Evolutionary conservation across 371 early-diverging fungal species (phyloP), one percentile per base, ranked within the genome.

Genomic region (Nematocida ironsii): DNA sequence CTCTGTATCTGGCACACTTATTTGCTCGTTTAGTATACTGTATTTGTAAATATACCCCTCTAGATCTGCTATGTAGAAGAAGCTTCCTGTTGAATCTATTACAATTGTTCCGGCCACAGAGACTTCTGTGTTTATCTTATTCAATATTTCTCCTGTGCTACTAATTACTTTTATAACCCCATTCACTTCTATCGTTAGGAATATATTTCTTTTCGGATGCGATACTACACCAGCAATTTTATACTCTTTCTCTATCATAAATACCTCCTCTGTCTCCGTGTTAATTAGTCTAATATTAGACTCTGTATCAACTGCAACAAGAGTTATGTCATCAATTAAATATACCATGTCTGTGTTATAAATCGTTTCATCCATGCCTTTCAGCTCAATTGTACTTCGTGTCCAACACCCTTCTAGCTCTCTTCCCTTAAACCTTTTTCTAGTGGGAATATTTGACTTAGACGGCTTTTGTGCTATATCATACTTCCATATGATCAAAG

Each of bases 341-440:
- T 68, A 78, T 48, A 62, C 39, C 7, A 78, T 52, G 54, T 70
- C 71, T 25, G 69, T 78, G 11, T 68, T 78, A 45, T 61, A 78
- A n/a, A 78, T 58, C 6, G 80, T n/a, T 18, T 42, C n/a, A 6
- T 13, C 20, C 70, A 78, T 69, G 27, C 60, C 80, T 58, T 70
- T 44, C 5, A 78, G 13, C 9, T 67, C 62, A n/a, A 78, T 45
- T 42, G 57, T 52, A 18, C 47, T 54, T 60, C 39, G 54, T 9
- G 11, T 58, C 80, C 80, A 78, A 25, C 76, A 82, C 57, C 80
- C 80, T 60, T 78, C 80, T 5, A 78, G 48, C 5, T 78, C 80
- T 58, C 80, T 69, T 16, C 80, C 80, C 62, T 70, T 67, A 39
- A 78, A 70, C 6, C 76, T 68, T 47, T 78, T 78, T 62, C 80